Evolutionary conservation across 2,329 filamentous ascomycete genomes (phyloP), one percentile per base, ranked within the genome.

Genomic region (Acephala macrosclerotiorum): DNA sequence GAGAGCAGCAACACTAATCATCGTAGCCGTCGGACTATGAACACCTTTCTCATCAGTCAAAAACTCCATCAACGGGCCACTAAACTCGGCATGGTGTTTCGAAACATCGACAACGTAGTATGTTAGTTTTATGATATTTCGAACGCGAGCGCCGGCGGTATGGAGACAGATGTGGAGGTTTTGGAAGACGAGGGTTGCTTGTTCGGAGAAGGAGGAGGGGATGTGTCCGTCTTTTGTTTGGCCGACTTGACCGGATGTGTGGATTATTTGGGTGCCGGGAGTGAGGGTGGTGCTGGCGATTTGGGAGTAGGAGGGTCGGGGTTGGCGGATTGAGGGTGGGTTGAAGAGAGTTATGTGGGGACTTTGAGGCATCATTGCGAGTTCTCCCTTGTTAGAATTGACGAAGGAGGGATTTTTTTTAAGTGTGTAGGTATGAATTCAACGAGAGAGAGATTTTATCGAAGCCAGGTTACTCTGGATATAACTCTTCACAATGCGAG

Each of bases 241-340:
- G 25, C 62, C 56, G 12, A 64, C 57, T 56, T 64, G 62, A 3
- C 57, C 57, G 42, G 62, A 57, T 36, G 62, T 64, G 20, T 51
- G 29, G 8, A 63, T 53, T 16, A 63, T 40, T 6, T 29, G 61
- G 6, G 49, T 29, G 26, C 53, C 20, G 2, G 51, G 53, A 9
- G 38, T 36, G 40, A 45, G 18, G 40, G 47, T 40, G 14, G 49
- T 53, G 38, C 38, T 36, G 18, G 60, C 60, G 22, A 63, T 47
- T 55, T 58, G 60, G 14, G 60, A 63, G 22, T 63, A 63, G 25
- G 51, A 49, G 18, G 60, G 60, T n/a, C 60, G 53, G 3, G 38
- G 40, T 20, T 55, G 36, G 1, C 40, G 60, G 7, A 51, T 53
- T 5, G 40, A 20, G 4, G 60, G 51, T 18, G 60, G 60, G n/a